A percentile compares a stretch with the other conserved stretches of the same genome.
Evolutionary conservation across 139 green algal genomes (phyloP).

Genomic region (Chlamydomonas schloesseri): DNA sequence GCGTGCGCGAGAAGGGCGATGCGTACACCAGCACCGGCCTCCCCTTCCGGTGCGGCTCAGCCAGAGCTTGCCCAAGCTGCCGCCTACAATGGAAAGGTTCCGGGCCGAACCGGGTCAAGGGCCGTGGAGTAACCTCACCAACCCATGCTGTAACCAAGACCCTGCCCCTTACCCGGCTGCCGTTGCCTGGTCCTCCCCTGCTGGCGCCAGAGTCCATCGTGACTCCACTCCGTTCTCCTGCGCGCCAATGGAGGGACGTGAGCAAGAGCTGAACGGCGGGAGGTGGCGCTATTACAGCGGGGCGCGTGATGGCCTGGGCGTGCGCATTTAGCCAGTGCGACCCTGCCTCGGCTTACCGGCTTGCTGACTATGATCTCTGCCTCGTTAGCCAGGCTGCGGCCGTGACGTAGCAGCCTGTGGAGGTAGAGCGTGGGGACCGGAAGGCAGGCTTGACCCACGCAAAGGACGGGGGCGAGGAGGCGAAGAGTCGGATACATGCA

Average conservation of each 20-base stretch:
- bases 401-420: constrained; percentile 60
- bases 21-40: constrained; percentile 37
- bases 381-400: constrained; percentile 61
- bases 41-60: not conserved
- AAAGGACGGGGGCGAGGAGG: too few species aligned
- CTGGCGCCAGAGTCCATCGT: constrained; percentile 56
- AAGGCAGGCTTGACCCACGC: too few species aligned
- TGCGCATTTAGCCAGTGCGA: too few species aligned
- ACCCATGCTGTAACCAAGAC: too few species aligned
- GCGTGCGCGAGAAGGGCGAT: constrained; percentile 68
- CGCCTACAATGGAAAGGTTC: not conserved
- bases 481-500: too few species aligned
- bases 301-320: too few species aligned
- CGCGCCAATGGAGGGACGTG: not conserved
- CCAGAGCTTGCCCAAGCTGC: not conserved
- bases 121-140: too few species aligned
- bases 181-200: constrained; percentile 60
- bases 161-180: constrained; percentile 46
- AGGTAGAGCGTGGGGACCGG: too few species aligned
- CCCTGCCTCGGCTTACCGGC: constrained; percentile 41
- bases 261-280: too few species aligned
- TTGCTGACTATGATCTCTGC: constrained; percentile 55
- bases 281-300: too few species aligned
- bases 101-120: too few species aligned
- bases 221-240: constrained; percentile 58